These are phyloP conservation scores for Apium graveolens DNA, from an alignment of 129 eudicot species.

Conservation along the genomic window DNA sequence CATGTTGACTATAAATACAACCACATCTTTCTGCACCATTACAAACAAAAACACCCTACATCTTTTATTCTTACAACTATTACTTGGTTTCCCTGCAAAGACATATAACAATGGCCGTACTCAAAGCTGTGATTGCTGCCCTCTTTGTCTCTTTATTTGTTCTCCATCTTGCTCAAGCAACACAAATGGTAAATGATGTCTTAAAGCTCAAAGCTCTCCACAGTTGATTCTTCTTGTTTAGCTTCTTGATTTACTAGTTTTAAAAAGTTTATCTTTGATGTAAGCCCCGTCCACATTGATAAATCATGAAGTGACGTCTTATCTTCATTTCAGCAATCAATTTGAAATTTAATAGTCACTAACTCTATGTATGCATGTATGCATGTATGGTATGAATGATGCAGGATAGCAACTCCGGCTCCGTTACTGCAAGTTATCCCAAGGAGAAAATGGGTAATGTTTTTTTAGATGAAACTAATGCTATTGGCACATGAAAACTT, in stretches of 20 bases:
- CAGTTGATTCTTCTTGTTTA: background rate
- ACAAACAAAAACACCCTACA: background rate
- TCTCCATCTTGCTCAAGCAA: conserved; percentile 15
- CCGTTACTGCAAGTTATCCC: background rate
- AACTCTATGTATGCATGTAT: background rate
- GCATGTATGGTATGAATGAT: background rate
- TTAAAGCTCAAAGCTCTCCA: too few relatives aligned
- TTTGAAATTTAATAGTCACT: background rate
- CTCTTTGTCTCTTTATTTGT: conserved; percentile 10
- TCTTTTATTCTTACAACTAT: background rate
- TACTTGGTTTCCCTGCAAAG: background rate
- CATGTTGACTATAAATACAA: conserved; percentile 2
- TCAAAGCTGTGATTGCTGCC: conserved; percentile 15
- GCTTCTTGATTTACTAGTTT: background rate
- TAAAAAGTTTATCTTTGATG: too few relatives aligned
- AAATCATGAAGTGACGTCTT: too few relatives aligned
- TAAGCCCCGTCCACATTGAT: too few relatives aligned
- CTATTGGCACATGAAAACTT: background rate
- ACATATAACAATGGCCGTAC: background rate
- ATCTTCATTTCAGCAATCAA: too few relatives aligned
- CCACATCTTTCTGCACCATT: background rate
- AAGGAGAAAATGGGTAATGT: conserved; percentile 3
- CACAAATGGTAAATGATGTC: conserved; percentile 6
- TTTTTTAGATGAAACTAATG: background rate
- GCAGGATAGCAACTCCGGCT: conserved; percentile 11